A percentile compares a stretch with the other conserved stretches of the same genome.
phyloP scores from a whole-genome alignment of 2,329 filamentous ascomycete species.

The Xylariaceae sp. region DNA sequence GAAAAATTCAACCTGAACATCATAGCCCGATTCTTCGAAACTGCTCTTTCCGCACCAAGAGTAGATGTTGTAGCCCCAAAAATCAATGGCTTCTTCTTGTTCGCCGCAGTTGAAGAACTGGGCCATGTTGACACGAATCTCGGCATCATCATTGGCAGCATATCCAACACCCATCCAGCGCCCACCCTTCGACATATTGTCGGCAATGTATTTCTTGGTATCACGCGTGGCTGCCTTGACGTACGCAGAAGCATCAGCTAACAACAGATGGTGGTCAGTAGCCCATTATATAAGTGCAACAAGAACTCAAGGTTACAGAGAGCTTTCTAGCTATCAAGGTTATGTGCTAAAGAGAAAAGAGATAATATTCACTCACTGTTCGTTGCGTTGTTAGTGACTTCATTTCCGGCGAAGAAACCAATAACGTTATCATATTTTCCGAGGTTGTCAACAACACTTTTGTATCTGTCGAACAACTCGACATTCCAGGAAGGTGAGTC shows the following conservation, averaged over 20 bases:
- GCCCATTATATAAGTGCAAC: neutral
- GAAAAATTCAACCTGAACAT: slow-evolving; percentile 74
- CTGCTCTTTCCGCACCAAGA: slow-evolving; percentile 79
- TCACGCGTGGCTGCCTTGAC: slow-evolving; percentile 85
- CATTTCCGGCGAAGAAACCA: slow-evolving; percentile 84
- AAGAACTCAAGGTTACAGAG: neutral
- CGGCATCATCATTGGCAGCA: slow-evolving; percentile 77
- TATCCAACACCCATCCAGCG: slow-evolving; percentile 77
- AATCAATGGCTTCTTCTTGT: slow-evolving; percentile 68
- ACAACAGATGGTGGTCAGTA: slow-evolving; percentile 1
- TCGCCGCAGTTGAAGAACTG: slow-evolving; percentile 80
- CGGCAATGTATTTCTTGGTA: slow-evolving; percentile 78
- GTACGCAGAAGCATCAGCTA: slow-evolving; percentile 71
- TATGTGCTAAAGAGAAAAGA: neutral
- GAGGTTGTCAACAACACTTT: slow-evolving; percentile 72
- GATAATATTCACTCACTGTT: slow-evolving; percentile 57
- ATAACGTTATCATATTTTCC: slow-evolving; percentile 76
- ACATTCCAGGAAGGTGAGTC: slow-evolving; percentile 71
- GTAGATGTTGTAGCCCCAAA: slow-evolving; percentile 91
- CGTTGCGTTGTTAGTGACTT: slow-evolving; percentile 76
- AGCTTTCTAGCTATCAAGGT: neutral
- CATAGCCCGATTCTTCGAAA: slow-evolving; percentile 71
- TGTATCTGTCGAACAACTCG: slow-evolving; percentile 73
- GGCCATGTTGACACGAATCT: slow-evolving; percentile 73
- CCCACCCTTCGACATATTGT: slow-evolving; percentile 61